These are phyloP conservation scores for Penicillium antarcticum DNA, from an alignment of 495 filamentous ascomycete genomes.

Conservation along the genomic window DNA sequence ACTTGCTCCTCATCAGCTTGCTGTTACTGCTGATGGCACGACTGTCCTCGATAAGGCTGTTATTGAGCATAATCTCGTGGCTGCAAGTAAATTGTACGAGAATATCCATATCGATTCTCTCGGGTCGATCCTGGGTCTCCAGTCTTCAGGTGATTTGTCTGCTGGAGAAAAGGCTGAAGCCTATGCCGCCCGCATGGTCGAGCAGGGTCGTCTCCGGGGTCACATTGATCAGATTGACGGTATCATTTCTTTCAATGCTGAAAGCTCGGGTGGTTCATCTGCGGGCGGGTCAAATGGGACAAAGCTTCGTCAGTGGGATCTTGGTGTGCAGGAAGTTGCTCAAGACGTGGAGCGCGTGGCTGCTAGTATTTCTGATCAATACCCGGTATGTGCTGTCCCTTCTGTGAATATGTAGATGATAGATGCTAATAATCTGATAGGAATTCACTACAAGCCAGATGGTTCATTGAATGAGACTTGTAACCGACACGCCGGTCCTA, in stretches of 20 bases:
- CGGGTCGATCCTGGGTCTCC: slow-evolving; percentile 69
- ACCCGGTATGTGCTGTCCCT: slow-evolving; percentile 30
- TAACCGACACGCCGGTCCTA: background rate
- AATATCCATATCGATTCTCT: slow-evolving; percentile 83
- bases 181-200: slow-evolving; percentile 92
- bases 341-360: slow-evolving; percentile 88
- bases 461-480: slow-evolving; percentile 18
- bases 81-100: slow-evolving; percentile 77
- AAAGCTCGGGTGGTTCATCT: slow-evolving; percentile 52
- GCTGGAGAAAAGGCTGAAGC: slow-evolving; percentile 82
- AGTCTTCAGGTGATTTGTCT: slow-evolving; percentile 36
- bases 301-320: slow-evolving; percentile 81
- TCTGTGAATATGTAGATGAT: background rate
- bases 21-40: slow-evolving; percentile 79
- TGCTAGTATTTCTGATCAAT: slow-evolving; percentile 36
- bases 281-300: slow-evolving; percentile 41
- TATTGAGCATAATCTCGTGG: slow-evolving; percentile 91
- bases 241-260: slow-evolving; percentile 75
- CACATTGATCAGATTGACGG: slow-evolving; percentile 93
- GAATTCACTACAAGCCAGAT: slow-evolving; percentile 29
- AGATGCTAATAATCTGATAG: slow-evolving; percentile 23
- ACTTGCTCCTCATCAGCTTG: slow-evolving; percentile 83
- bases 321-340: slow-evolving; percentile 76
- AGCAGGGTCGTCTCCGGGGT: slow-evolving; percentile 81
- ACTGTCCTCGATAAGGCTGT: slow-evolving; percentile 95